Percentiles rank a stretch among this genome's conserved stretches.
Evolutionary conservation across 441 rosid genomes (phyloP).

Genomic region (Raphanus hybrid): DNA sequence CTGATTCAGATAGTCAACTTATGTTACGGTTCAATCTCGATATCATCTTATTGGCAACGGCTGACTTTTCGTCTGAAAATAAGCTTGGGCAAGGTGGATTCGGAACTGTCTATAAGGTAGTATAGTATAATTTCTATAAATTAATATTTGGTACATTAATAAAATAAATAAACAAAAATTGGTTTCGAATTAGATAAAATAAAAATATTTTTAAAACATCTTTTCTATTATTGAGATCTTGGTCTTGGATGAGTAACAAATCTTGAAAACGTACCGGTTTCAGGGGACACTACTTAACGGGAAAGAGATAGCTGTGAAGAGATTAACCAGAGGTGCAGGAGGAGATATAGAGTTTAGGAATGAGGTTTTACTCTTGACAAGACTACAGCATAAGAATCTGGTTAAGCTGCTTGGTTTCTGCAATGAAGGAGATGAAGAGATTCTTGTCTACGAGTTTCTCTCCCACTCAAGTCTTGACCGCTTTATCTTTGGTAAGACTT

Average conservation of each 20-base stretch:
- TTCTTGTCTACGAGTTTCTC: conserved; percentile 54
- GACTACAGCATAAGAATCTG: conserved; percentile 58
- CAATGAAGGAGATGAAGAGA: conserved; percentile 49
- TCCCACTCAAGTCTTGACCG: conserved; percentile 54
- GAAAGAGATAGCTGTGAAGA: conserved; percentile 54
- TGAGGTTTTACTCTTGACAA: conserved; percentile 52
- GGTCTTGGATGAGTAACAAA: neutral
- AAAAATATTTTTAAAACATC: too few species aligned
- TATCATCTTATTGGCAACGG: conserved; percentile 25
- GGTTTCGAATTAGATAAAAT: neutral
- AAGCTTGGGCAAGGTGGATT: conserved; percentile 40
- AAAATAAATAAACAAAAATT: neutral
- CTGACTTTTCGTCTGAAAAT: conserved; percentile 30
- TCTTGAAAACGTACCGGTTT: neutral
- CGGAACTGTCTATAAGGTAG: conserved; percentile 10
- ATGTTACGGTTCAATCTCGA: conserved; percentile 30
- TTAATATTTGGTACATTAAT: neutral
- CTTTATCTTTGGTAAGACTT: conserved; percentile 49
- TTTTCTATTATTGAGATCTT: neutral
- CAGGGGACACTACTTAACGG: conserved; percentile 54
- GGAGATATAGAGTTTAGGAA: conserved; percentile 59
- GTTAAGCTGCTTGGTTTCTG: conserved; percentile 62
- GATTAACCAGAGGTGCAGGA: conserved; percentile 46
- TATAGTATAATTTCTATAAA: neutral
- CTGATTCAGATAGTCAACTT: conserved; percentile 10